Base-by-base conservation (phyloP, 2,329 filamentous ascomycete genomes). In the Trichocomaceae sp. region DNA sequence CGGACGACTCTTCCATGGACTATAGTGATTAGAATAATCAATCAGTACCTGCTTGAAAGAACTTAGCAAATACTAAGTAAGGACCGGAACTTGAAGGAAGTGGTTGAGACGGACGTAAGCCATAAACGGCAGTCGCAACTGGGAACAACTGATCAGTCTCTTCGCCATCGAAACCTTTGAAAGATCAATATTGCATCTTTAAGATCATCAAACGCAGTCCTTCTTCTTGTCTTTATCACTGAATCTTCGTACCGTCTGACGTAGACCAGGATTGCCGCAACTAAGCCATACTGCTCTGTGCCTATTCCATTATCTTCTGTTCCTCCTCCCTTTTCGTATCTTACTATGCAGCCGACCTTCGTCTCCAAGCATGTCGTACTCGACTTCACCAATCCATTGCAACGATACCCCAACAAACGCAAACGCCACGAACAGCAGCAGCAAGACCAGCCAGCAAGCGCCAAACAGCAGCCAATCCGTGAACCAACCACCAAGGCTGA, bases 1-100 rank as follows among this genome's bases (percentile, higher is more conserved):
- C 66, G 33, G 65, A 57, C 50, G 35, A 53, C 19, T 39, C 45
- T 42, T 26, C 44, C 23, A 17, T 48, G 39, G 37, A 33, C 22
- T 46, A 29, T 46, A 52, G 50, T 46, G 31, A 46, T 19, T 52
- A 52, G 29, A 26, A 5, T n/a, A 37, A 46, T 45, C 26, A 29
- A 29, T 29, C 8, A 15, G 20, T 20, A 41, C 31, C 15, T 9
- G 35, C 5, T 17, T 29, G 9, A 50, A 13, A 50, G 23, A 50
- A n/a, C n/a, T n/a, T n/a, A n/a, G n/a, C n/a, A n/a, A n/a, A n/a
- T n/a, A n/a, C n/a, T n/a, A n/a, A n/a, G n/a, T n/a, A 26, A 26
- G 7, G 23, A 26, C 7, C 4, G 23, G 23, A 26, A 26, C 23
- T 26, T 22, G 19, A 42, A 42, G 48, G 23, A 31, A 10, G 10